These are phyloP conservation scores for Cryphonectria japonica DNA, from an alignment of 2,329 filamentous ascomycete genomes.

Conservation along the genomic window DNA sequence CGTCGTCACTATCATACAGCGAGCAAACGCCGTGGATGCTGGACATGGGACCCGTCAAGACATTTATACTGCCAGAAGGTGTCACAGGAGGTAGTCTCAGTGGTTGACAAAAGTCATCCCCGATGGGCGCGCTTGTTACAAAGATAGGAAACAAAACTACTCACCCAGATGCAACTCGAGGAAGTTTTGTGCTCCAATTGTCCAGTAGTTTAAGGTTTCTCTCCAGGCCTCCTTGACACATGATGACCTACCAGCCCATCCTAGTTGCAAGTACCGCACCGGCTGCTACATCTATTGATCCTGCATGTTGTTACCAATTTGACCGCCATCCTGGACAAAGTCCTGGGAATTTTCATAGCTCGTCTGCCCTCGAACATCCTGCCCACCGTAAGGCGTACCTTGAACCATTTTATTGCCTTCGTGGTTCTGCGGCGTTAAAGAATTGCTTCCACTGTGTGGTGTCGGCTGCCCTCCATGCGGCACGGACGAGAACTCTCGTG, in stretches of 20 bases:
- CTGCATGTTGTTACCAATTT: background rate
- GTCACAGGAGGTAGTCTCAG: too few species aligned
- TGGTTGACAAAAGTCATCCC: too few species aligned
- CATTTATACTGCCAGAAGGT: too few species aligned
- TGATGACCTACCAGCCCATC: background rate
- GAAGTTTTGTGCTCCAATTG: too few species aligned
- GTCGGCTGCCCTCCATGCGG: background rate
- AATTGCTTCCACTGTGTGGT: background rate
- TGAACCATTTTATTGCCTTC: background rate
- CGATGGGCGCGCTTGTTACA: too few species aligned
- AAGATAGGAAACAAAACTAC: too few species aligned
- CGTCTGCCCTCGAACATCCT: background rate
- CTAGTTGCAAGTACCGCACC: background rate
- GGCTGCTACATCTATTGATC: background rate
- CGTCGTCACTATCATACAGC: too few species aligned
- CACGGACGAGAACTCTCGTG: background rate
- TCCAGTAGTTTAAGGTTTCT: too few species aligned
- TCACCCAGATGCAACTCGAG: too few species aligned
- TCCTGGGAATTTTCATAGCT: background rate
- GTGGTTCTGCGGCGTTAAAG: background rate
- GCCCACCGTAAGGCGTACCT: background rate
- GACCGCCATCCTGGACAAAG: background rate
- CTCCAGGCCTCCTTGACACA: too few species aligned
- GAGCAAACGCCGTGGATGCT: too few species aligned
- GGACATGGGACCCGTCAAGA: too few species aligned